Conservation (phyloP, 78 protist genomes). For the Dictyostelium citrinum region DNA sequence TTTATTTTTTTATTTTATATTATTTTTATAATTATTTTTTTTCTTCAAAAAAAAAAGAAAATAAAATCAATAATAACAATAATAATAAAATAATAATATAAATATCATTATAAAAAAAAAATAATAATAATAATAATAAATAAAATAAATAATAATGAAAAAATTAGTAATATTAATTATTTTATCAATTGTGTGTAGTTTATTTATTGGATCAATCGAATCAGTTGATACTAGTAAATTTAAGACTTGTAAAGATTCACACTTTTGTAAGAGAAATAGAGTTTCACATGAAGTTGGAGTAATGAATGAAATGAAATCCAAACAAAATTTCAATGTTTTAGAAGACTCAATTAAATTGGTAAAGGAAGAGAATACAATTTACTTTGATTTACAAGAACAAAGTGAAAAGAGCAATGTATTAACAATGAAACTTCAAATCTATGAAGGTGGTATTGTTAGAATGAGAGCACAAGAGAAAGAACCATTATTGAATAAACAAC, state of each 20-base stretch:
- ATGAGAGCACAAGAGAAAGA: conserved; percentile 25
- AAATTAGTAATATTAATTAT: not conserved
- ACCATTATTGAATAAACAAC: conserved; percentile 6
- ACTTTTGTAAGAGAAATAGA: conserved; percentile 66
- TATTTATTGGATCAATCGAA: not conserved
- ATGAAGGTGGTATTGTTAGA: not conserved
- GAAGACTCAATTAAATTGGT: not conserved
- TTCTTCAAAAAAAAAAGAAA: not conserved
- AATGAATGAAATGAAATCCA: not conserved
- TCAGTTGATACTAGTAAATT: conserved; percentile 79
- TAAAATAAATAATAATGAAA: not conserved
- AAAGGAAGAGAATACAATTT: not conserved
- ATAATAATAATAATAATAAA: not conserved
- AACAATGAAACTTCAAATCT: not conserved
- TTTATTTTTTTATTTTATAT: not conserved
- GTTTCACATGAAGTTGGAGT: not conserved
- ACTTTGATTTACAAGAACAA: not conserved
- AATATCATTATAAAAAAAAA: not conserved
- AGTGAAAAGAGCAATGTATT: not conserved
- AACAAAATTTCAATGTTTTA: not conserved
- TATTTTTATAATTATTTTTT: not conserved
- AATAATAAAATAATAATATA: not conserved
- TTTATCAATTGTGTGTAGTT: not conserved
- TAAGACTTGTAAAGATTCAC: conserved; percentile 63
- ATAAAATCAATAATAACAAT: not conserved